Evolutionary conservation across 2,329 filamentous ascomycete genomes (phyloP).

Genomic region (Claviceps quebecensis): DNA sequence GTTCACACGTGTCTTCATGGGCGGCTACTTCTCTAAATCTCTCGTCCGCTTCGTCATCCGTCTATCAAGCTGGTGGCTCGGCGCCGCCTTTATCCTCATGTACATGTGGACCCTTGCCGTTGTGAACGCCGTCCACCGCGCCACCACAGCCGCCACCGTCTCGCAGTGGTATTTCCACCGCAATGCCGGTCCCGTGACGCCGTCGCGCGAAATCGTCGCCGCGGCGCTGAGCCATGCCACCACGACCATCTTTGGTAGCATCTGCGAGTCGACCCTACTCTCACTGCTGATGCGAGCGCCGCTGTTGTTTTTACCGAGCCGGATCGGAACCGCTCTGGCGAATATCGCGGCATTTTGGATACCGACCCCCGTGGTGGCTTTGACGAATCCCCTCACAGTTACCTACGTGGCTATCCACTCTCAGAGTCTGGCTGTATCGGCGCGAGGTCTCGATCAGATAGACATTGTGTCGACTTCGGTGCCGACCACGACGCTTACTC

Average conservation of each 20-base stretch:
- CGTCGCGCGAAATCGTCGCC: conserved; percentile 66
- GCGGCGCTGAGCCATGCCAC: conserved; percentile 71
- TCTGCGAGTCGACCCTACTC: conserved; percentile 76
- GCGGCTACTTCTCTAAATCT: conserved; percentile 61
- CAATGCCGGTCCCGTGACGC: conserved; percentile 61
- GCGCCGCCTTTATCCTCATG: conserved; percentile 80
- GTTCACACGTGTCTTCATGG: conserved; percentile 90
- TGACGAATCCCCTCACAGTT: conserved; percentile 83
- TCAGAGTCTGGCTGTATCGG: conserved; percentile 62
- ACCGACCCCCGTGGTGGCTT: conserved; percentile 67
- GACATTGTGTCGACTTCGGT: conserved; percentile 61
- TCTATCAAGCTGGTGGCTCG: conserved; percentile 86
- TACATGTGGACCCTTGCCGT: conserved; percentile 92
- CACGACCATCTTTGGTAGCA: conserved; percentile 81
- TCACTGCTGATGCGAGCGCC: conserved; percentile 72
- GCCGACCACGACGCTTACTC: conserved; percentile 58
- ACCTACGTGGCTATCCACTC: conserved; percentile 93
- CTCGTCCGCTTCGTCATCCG: conserved; percentile 64
- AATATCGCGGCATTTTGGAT: conserved; percentile 67
- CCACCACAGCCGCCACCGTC: conserved; percentile 85
- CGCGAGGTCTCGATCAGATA: conserved; percentile 68
- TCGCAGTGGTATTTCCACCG: conserved; percentile 99
- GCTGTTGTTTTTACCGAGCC: conserved; percentile 66
- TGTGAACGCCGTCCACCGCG: conserved; percentile 75
- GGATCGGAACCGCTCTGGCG: conserved; percentile 49